Conservation (phyloP, 2,329 filamentous ascomycete genomes). For the Colletotrichum australisinense region DNA sequence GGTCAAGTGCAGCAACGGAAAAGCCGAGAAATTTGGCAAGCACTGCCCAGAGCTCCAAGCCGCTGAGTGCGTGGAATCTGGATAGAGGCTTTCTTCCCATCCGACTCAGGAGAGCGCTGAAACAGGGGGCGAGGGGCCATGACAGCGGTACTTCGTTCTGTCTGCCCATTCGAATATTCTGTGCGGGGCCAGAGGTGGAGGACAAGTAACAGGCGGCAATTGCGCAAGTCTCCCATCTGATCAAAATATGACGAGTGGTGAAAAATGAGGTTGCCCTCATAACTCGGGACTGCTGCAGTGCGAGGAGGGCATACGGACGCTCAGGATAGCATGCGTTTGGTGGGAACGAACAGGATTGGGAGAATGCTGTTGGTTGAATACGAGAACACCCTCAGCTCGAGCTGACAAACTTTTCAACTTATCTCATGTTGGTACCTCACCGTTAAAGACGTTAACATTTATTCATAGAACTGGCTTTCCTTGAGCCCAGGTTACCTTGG, state of each 20-base stretch:
- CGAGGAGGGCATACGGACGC: neutral
- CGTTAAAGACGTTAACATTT: neutral
- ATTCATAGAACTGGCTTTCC: neutral
- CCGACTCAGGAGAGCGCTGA: neutral
- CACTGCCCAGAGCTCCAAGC: no score
- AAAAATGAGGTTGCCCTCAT: no score
- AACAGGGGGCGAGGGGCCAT: constrained; percentile 7
- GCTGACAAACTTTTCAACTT: no score
- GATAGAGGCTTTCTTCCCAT: no score
- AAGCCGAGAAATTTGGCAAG: no score
- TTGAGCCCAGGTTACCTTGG: neutral
- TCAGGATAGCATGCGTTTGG: neutral
- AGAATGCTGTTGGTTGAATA: neutral
- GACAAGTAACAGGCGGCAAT: neutral
- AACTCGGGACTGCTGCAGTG: no score
- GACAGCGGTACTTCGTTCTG: neutral
- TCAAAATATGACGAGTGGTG: no score
- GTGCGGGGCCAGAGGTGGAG: no score
- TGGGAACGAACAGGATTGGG: neutral
- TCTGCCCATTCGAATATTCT: neutral
- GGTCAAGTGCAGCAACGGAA: no score
- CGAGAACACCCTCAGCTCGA: neutral
- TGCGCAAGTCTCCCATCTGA: neutral
- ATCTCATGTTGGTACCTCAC: neutral
- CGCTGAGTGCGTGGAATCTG: neutral